Percentiles rank a stretch among this genome's conserved stretches.
These are phyloP conservation scores for Jacaranda copaia DNA, from an alignment of 257 asterid genomes.

Conservation along the genomic window DNA sequence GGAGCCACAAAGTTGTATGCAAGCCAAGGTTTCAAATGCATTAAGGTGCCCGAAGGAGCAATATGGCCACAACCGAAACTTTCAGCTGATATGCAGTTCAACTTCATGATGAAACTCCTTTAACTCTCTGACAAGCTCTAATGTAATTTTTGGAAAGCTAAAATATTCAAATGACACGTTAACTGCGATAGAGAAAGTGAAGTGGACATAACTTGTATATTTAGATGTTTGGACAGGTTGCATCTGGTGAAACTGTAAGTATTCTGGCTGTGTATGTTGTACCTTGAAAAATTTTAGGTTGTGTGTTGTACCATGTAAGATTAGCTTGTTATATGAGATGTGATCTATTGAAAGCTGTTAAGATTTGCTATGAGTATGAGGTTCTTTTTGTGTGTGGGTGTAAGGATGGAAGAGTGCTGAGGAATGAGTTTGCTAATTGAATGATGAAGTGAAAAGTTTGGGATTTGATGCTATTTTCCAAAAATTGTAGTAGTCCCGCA, in stretches of 20 bases:
- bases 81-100: constrained; percentile 62
- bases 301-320: not conserved
- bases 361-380: not conserved
- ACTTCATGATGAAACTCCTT: constrained; percentile 92
- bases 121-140: constrained; percentile 27
- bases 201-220: constrained; percentile 15
- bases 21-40: constrained; percentile 64
- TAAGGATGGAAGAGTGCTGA: no score
- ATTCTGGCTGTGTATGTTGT: constrained; percentile 36
- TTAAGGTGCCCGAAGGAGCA: constrained; percentile 74
- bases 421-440: not conserved
- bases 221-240: constrained; percentile 21
- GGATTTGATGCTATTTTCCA: not conserved
- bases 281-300: constrained; percentile 2
- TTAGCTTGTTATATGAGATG: not conserved
- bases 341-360: not conserved
- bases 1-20: constrained; percentile 74
- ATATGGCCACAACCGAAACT: constrained; percentile 91
- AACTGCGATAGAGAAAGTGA: not conserved
- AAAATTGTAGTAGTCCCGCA: no score
- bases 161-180: constrained; percentile 6
- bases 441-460: not conserved
- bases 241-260: constrained; percentile 10
- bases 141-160: not conserved
- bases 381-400: no score